Evolutionary conservation across 208 protist species (phyloP).

Genomic region (Entamoeba histolytica): DNA sequence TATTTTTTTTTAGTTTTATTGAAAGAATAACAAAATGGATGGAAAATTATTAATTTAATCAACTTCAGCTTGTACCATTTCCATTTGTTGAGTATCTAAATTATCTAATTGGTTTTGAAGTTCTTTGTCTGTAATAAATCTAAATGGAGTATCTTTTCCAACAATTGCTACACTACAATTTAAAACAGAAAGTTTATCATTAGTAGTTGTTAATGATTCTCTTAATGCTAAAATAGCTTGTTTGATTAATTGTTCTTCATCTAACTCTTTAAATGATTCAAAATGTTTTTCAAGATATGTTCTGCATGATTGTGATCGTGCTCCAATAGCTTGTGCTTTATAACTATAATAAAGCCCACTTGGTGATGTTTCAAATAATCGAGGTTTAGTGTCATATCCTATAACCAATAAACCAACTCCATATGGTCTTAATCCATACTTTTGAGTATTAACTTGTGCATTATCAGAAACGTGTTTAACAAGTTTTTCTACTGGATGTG

Average conservation of each 20-base stretch:
- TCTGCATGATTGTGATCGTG: background rate
- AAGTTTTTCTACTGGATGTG: background rate
- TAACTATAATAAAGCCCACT: slow-evolving; percentile 10
- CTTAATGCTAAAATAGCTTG: background rate
- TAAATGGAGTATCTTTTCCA: too few relatives aligned
- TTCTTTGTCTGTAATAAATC: too few relatives aligned
- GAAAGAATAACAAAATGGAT: too few relatives aligned
- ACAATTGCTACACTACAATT: slow-evolving; percentile 81
- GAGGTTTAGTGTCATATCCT: background rate
- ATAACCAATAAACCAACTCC: slow-evolving; percentile 14
- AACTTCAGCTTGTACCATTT: too few relatives aligned
- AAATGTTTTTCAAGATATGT: slow-evolving; percentile 18
- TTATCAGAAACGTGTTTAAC: background rate
- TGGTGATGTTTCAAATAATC: slow-evolving; percentile 16
- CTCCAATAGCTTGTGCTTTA: slow-evolving; percentile 4
- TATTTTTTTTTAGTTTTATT: too few relatives aligned
- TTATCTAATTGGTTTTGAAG: too few relatives aligned
- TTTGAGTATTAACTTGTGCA: background rate
- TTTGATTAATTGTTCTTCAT: background rate
- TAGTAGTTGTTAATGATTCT: too few relatives aligned
- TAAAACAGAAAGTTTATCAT: slow-evolving; percentile 69
- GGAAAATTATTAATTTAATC: too few relatives aligned
- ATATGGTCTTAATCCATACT: slow-evolving; percentile 4
- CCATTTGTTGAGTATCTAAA: too few relatives aligned
- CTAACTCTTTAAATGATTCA: background rate